These are phyloP conservation scores for Phaffia tasmanica DNA, from an alignment of 768 basidiomycete species.

Conservation along the genomic window DNA sequence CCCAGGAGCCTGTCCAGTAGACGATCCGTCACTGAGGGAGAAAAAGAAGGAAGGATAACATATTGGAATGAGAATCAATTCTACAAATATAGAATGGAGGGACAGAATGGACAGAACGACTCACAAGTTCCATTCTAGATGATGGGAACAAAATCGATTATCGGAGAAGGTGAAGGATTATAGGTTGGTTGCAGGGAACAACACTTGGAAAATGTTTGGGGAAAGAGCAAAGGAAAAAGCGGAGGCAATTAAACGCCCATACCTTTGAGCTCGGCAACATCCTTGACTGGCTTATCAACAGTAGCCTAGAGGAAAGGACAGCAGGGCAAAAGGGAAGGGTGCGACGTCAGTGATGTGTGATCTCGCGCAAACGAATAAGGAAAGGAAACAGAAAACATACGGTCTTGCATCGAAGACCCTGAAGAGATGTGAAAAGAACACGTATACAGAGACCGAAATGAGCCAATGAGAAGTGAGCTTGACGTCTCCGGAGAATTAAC, in stretches of 20 bases:
- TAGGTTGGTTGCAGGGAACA: constrained; percentile 2
- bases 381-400: no score
- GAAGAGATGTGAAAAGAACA: neutral
- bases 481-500: no score
- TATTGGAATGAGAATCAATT: neutral
- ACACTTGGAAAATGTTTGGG: no score
- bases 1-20: constrained; percentile 89
- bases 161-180: neutral
- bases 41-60: neutral
- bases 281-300: constrained; percentile 20
- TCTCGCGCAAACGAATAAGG: neutral
- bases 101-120: neutral
- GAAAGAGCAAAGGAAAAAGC: constrained; percentile 5
- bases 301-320: neutral
- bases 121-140: neutral
- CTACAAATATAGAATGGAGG: neutral
- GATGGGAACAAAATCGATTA: neutral
- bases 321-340: neutral
- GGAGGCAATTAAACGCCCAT: neutral
- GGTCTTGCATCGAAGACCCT: neutral
- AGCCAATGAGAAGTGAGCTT: neutral
- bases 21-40: neutral
- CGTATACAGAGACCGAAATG: neutral
- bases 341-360: neutral
- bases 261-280: constrained; percentile 25